Evolutionary conservation across 2,329 filamentous ascomycete genomes (phyloP), one percentile per base, ranked within the genome.

Genomic region (Colletotrichum sublineola): DNA sequence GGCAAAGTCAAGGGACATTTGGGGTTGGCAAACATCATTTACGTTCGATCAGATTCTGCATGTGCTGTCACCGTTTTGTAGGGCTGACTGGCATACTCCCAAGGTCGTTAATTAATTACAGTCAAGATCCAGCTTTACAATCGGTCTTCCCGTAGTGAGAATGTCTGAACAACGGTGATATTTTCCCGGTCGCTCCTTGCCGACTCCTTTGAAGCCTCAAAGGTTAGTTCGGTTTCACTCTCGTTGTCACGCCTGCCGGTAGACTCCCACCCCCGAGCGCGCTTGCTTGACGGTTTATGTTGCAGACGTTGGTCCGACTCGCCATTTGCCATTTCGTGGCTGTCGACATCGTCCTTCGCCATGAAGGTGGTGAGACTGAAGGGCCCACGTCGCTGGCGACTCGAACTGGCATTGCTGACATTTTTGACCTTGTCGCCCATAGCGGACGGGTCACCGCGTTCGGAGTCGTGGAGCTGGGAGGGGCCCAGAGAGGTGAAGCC

Each of bases 351-450:
- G 50, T 78, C 77, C 53, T 77, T 71, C 50, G 75, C 50, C 73
- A 77, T 68, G 73, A 79, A 79, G 52, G 78, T 79, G 29, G 77
- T 75, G 56, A 79, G 77, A 56, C 77, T 77, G 55, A 78, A 79
- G 46, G 76, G 77, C 29, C 77, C 73, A 4, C 65, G 68, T 9
- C 71, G 64, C 65, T 46, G 64, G 36, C 50, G 63, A 38, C 46
- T 50, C 38, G 52, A 62, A 24, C 66, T 69, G 33, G 55, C 50
- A 55, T 64, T 60, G 66, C 61, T 69, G 66, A 44, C 18, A 33
- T 72, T 40, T 15, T 68, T 72, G 3, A 69, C 29, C 9, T 56
- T 63, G 3, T 66, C 69, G 15, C 66, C 69, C 69, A 72, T 61
- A 18, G 69, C 69, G 12, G 69, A 69, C 2, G 69, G 66, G 33